Evolutionary conservation across 2,329 filamentous ascomycete species (phyloP).

Genomic region (Xylaria sp.): DNA sequence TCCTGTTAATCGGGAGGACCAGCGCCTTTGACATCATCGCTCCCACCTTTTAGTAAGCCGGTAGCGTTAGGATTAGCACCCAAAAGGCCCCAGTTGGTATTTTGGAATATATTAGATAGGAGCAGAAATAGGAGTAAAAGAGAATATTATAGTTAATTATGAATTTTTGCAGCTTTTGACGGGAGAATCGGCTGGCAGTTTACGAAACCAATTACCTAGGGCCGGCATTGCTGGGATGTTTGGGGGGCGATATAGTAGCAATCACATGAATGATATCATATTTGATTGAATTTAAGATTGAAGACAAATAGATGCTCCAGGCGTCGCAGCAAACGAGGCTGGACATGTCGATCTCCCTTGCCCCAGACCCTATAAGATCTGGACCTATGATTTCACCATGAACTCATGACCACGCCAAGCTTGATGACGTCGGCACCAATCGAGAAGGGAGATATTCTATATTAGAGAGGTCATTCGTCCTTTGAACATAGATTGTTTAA

Average conservation of each 20-base stretch:
- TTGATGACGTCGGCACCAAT: slow-evolving; percentile 35
- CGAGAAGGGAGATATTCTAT: neutral
- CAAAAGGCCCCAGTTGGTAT: too few species aligned
- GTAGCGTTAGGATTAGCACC: too few species aligned
- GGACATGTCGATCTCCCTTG: slow-evolving; percentile 22
- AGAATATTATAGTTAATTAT: too few species aligned
- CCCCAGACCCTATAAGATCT: slow-evolving; percentile 21
- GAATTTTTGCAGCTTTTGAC: too few species aligned
- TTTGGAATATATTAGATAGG: too few species aligned
- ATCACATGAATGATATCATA: slow-evolving; percentile 22
- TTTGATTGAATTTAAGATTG: neutral
- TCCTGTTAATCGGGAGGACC: too few species aligned
- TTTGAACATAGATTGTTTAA: neutral
- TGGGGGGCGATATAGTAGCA: neutral
- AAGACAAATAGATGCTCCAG: neutral
- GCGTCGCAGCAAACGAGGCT: neutral
- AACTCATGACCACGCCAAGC: slow-evolving; percentile 34
- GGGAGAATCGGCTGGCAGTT: too few species aligned
- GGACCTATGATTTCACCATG: slow-evolving; percentile 46
- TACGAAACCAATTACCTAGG: too few species aligned
- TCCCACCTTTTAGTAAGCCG: too few species aligned
- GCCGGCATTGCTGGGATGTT: too few species aligned
- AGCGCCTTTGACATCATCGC: too few species aligned
- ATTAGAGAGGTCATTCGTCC: neutral
- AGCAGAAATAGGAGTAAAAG: too few species aligned